Evolutionary conservation across 352 stramenopile species (phyloP), one percentile per base, ranked within the genome.

Genomic region (Phytophthora sojae): DNA sequence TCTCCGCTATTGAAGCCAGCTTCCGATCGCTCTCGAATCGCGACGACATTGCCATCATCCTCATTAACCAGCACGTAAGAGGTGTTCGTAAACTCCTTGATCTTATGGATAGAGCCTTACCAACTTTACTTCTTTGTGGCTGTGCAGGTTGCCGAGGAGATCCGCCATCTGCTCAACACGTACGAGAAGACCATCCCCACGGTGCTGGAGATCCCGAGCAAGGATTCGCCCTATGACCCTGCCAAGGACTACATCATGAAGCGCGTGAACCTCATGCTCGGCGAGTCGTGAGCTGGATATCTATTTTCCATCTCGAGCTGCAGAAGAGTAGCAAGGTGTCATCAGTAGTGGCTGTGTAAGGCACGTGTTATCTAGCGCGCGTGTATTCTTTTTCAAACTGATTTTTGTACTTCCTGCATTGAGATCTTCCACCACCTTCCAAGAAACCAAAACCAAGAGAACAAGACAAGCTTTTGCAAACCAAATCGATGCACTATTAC

Each of bases 211-310:
- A 99, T 99, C 72, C 97, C 97, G 50, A 98, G 90, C 77, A 99
- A 99, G 67, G 92, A 97, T 73, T 83, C 80, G 58, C 93, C 91
- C 53, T 99, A 99, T 76, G 97, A 99, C 80, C 96, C 97, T 21
- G 79, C 97, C 66, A 98, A 99, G 89, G 97, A 99, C 88, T 99
- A 99, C 82, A 99, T 99, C 81, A 99, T 99, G 97, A 97, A 99
- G 88, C 89, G 97, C 65, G 96, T 99, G 44, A 97, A 93, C 73
- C 78, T 96, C 57, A 96, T 98, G 89, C 90, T 98, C 9, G 93
- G 93, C 65, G 89, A 93, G 71, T 63, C 57, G 39, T 83, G 75
- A 77, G n/a, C 49, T 64, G 37, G 67, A 21, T 29, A n/a, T 47
- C 44, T 32, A 49, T 49, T 63, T 6, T 55, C 53, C 32, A 53